A percentile compares a stretch with the other conserved stretches of the same genome.
These are phyloP conservation scores for Eucalyptus marginata DNA, from an alignment of 345 rosid genomes.

Conservation along the genomic window DNA sequence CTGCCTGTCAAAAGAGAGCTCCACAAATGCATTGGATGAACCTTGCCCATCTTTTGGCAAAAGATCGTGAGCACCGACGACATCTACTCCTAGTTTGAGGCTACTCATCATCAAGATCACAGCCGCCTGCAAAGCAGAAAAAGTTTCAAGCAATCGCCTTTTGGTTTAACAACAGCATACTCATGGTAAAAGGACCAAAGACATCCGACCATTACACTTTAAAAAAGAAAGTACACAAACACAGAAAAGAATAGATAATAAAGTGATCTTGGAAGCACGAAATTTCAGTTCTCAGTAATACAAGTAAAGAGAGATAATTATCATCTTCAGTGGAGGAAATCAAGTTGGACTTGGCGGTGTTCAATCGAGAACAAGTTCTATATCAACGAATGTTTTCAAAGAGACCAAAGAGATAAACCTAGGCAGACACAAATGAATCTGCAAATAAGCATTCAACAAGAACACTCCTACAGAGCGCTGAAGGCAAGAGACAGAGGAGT, in stretches of 20 bases:
- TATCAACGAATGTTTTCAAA: background rate
- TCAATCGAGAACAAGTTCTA: background rate
- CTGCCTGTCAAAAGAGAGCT: conserved; percentile 86
- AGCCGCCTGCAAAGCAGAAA: conserved; percentile 19
- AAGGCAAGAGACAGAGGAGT: background rate
- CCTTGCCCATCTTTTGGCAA: conserved; percentile 93
- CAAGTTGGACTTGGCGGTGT: background rate
- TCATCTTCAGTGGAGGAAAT: background rate
- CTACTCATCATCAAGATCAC: conserved; percentile 28
- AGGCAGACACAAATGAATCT: background rate
- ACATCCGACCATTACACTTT: background rate
- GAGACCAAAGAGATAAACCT: background rate
- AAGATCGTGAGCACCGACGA: conserved; percentile 85
- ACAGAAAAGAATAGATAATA: background rate
- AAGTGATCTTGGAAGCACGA: background rate
- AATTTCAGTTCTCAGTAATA: background rate
- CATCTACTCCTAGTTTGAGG: conserved; percentile 84
- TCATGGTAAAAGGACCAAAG: background rate
- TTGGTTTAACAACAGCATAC: background rate
- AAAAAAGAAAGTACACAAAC: background rate
- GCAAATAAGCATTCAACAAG: background rate
- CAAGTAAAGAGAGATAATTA: background rate
- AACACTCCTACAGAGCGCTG: background rate
- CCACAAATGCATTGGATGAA: conserved; percentile 75
- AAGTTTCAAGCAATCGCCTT: background rate